Evolutionary conservation across 2,329 filamentous ascomycete species (phyloP).

Genomic region (Aspergillus udagawae): DNA sequence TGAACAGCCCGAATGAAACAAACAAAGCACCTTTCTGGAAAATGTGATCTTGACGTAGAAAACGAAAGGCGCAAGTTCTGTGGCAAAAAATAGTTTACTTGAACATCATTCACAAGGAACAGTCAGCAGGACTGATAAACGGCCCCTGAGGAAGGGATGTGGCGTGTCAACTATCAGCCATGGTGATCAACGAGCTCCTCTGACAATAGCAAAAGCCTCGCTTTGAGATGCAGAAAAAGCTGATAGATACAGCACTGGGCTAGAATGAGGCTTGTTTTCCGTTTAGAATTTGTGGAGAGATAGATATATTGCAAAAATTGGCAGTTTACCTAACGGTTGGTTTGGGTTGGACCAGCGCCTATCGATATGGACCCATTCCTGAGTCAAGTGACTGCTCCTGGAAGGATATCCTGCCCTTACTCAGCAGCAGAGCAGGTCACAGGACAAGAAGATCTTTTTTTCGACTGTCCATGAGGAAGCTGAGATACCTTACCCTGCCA

Average conservation of each 20-base stretch:
- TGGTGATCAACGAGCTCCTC: neutral
- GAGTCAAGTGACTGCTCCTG: constrained; percentile 18
- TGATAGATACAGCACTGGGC: neutral
- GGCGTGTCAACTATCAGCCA: constrained; percentile 14
- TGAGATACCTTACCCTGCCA: constrained; percentile 5
- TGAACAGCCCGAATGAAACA: neutral
- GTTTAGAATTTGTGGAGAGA: neutral
- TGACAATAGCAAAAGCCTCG: neutral
- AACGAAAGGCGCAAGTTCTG: constrained; percentile 15
- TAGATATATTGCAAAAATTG: constrained; percentile 12
- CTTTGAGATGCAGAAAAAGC: too few relatives aligned
- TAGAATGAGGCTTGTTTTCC: constrained; percentile 9
- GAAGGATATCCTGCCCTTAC: constrained; percentile 7
- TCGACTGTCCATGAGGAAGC: neutral
- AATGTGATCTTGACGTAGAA: neutral
- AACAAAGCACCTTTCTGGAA: neutral
- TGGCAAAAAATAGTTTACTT: constrained; percentile 30
- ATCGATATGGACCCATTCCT: constrained; percentile 16
- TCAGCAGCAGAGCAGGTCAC: constrained; percentile 21
- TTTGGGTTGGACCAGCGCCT: constrained; percentile 6
- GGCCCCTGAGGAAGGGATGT: constrained; percentile 5
- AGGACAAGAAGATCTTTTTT: constrained; percentile 21
- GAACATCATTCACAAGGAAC: constrained; percentile 11
- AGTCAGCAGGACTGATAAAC: constrained; percentile 26
- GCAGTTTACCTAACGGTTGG: constrained; percentile 5